These are phyloP conservation scores for Blumeriella jaapii DNA, from an alignment of 2,329 filamentous ascomycete genomes.

Conservation along the genomic window DNA sequence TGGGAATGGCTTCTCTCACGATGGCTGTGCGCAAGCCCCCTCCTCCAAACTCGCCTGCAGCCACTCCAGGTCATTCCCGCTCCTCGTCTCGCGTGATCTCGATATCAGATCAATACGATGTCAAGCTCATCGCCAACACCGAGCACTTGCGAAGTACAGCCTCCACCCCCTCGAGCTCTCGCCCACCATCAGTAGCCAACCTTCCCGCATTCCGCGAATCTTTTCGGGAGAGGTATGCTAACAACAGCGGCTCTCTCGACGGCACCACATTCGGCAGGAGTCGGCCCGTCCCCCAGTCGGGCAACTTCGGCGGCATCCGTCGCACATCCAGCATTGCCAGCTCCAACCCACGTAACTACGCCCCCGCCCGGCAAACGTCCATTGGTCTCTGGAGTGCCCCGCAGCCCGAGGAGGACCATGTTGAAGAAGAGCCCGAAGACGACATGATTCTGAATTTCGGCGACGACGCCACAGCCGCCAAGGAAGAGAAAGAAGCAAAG, in stretches of 20 bases:
- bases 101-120: constrained; percentile 55
- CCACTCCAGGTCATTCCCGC: constrained; percentile 27
- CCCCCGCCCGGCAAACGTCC: constrained; percentile 27
- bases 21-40: constrained; percentile 58
- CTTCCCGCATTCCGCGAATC: constrained; percentile 22
- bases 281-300: constrained; percentile 12
- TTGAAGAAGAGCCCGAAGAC: constrained; percentile 29
- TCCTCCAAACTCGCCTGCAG: constrained; percentile 13
- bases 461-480: constrained; percentile 19
- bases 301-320: constrained; percentile 26
- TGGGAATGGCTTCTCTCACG: constrained; percentile 81
- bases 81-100: constrained; percentile 29
- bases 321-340: constrained; percentile 23
- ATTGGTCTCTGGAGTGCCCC: constrained; percentile 38
- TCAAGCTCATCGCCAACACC: constrained; percentile 61
- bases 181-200: constrained; percentile 24
- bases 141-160: constrained; percentile 51
- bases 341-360: constrained; percentile 15
- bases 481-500: constrained; percentile 1
- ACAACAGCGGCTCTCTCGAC: constrained; percentile 23
- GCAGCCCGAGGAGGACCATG: constrained; percentile 24
- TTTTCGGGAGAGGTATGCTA: constrained; percentile 5
- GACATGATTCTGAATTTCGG: constrained; percentile 42
- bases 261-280: constrained; percentile 23
- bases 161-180: constrained; percentile 29